Conservation (phyloP, 2,329 filamentous ascomycete genomes). For the Tricladium varicosporioides region DNA sequence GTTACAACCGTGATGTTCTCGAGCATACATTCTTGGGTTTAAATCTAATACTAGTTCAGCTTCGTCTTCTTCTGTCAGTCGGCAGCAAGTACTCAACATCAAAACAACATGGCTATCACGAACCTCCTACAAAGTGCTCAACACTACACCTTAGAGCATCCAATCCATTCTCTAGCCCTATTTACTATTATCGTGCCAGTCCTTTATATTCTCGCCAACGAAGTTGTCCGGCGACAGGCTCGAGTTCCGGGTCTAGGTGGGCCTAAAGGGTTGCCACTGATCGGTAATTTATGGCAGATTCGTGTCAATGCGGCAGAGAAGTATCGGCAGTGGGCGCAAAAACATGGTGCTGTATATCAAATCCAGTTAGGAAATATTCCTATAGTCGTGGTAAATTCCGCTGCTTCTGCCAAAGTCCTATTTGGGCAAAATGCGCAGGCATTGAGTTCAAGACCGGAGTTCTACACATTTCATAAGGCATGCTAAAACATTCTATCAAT, state of each 20-base stretch:
- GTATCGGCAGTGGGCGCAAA: conserved; percentile 52
- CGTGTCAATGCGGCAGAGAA: conserved; percentile 54
- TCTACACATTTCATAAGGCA: conserved; percentile 60
- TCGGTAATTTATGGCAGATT: conserved; percentile 56
- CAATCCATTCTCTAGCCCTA: not conserved
- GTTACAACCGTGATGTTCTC: too few species aligned
- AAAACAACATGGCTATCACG: not conserved
- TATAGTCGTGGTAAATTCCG: conserved; percentile 54
- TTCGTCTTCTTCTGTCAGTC: too few species aligned
- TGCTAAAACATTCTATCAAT: not conserved
- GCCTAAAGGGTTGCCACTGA: conserved; percentile 49
- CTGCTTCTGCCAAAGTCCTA: conserved; percentile 47
- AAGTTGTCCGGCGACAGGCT: conserved; percentile 7
- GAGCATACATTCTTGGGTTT: too few species aligned
- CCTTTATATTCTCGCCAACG: conserved; percentile 16
- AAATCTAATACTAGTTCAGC: too few species aligned
- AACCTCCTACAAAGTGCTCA: not conserved
- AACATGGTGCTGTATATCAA: conserved; percentile 52
- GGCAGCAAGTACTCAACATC: not conserved
- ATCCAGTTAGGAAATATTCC: conserved; percentile 57
- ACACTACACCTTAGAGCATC: not conserved
- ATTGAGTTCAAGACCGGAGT: conserved; percentile 53
- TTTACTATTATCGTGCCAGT: not conserved
- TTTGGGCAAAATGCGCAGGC: conserved; percentile 54
- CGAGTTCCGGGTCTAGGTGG: conserved; percentile 45